Percentiles rank a stretch among this genome's conserved stretches.
These are phyloP conservation scores for Bipolaris cookei DNA, from an alignment of 2,329 filamentous ascomycete genomes.

Conservation along the genomic window DNA sequence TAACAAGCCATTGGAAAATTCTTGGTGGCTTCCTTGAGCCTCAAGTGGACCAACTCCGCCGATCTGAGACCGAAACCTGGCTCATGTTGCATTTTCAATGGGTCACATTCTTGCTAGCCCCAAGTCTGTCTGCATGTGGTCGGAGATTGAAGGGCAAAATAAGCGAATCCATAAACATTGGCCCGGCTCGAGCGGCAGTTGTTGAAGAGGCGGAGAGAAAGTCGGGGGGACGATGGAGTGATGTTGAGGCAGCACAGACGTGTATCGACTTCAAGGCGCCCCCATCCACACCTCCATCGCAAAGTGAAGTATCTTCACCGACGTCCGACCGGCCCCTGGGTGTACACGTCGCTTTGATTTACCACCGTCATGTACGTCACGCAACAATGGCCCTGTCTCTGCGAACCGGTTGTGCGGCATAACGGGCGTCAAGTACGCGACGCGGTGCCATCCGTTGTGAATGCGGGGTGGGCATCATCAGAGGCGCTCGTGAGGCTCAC, in stretches of 20 bases:
- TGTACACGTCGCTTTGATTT: conserved; percentile 4
- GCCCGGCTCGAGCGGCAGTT: conserved; percentile 18
- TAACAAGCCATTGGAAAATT: conserved; percentile 12
- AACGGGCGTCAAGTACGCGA: conserved; percentile 6
- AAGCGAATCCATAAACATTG: conserved; percentile 7
- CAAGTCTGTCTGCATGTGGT: conserved; percentile 1
- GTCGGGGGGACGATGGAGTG: conserved; percentile 5
- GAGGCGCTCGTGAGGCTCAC: conserved; percentile 1
- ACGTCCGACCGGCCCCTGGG: conserved; percentile 8
- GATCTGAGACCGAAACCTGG: conserved; percentile 13
- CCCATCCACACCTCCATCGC: conserved; percentile 16
- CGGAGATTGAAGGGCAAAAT: conserved; percentile 10
- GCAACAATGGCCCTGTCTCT: background rate
- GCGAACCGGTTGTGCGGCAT: conserved; percentile 11
- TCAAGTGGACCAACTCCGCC: conserved; percentile 14
- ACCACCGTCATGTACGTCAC: background rate
- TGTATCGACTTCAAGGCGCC: conserved; percentile 9
- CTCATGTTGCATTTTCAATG: conserved; percentile 8
- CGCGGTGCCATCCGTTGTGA: conserved; percentile 3
- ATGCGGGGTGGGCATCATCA: conserved; percentile 8
- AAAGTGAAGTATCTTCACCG: conserved; percentile 14
- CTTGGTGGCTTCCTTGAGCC: conserved; percentile 19
- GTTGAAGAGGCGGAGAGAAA: conserved; percentile 15
- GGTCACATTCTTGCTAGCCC: background rate
- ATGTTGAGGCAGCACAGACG: conserved; percentile 20